Evolutionary conservation across 352 stramenopile species (phyloP).

Genomic region (Hyaloperonospora brassicae): DNA sequence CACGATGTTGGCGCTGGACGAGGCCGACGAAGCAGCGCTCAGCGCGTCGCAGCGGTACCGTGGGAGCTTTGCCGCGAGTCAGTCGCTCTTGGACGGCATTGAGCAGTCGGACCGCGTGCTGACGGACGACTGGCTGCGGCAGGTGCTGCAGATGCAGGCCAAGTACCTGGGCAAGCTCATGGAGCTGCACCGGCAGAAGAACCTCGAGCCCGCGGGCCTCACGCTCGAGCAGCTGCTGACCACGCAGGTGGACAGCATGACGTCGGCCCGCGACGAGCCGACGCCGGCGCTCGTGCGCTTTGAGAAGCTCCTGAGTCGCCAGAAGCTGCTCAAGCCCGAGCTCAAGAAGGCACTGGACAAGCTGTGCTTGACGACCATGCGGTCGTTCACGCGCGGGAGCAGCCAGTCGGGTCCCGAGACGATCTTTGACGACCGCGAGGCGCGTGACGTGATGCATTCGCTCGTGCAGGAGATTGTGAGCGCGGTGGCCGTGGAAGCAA

Average conservation of each 20-base stretch:
- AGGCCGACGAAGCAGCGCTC: slow-evolving; percentile 17
- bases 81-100: slow-evolving; percentile 39
- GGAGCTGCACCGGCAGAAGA: slow-evolving; percentile 44
- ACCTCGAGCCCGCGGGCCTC: slow-evolving; percentile 13
- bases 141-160: slow-evolving; percentile 48
- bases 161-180: slow-evolving; percentile 47
- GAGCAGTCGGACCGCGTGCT: slow-evolving; percentile 51
- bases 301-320: slow-evolving; percentile 57
- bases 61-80: slow-evolving; percentile 29
- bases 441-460: slow-evolving; percentile 61
- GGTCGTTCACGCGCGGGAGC: slow-evolving; percentile 32
- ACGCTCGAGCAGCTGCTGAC: slow-evolving; percentile 38
- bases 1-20: slow-evolving; percentile 41
- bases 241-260: slow-evolving; percentile 21
- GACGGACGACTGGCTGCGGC: slow-evolving; percentile 45
- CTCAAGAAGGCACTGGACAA: slow-evolving; percentile 61
- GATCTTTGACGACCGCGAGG: slow-evolving; percentile 45
- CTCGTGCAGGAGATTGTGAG: slow-evolving; percentile 57
- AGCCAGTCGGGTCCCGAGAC: slow-evolving; percentile 17
- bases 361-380: slow-evolving; percentile 59
- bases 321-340: slow-evolving; percentile 47
- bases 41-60: slow-evolving; percentile 7
- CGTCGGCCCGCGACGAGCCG: slow-evolving; percentile 29
- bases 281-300: slow-evolving; percentile 46
- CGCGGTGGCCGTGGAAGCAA: slow-evolving; percentile 36